Evolutionary conservation across 2,329 filamentous ascomycete species (phyloP).

Genomic region (Penicillium sp.): DNA sequence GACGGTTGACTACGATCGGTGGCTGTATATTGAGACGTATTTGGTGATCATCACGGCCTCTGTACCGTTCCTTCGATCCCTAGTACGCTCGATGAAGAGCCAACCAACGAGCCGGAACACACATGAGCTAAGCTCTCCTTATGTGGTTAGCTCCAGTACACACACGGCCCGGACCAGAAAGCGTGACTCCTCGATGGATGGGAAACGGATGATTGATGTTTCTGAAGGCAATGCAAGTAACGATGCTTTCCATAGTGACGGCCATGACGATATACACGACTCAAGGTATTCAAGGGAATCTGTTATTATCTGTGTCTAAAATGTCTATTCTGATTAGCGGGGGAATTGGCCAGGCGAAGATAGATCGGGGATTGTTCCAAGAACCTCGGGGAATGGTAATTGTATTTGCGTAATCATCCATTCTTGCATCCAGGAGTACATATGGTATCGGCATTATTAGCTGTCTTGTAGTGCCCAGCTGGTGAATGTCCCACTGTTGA

Average conservation of each 20-base stretch:
- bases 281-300: constrained; percentile 7
- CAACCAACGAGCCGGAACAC: constrained; percentile 7
- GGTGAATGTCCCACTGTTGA: neutral
- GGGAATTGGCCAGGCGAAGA: neutral
- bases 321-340: neutral
- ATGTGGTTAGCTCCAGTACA: constrained; percentile 3
- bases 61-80: constrained; percentile 28
- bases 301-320: constrained; percentile 8
- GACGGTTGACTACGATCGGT: constrained; percentile 27
- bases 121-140: constrained; percentile 14
- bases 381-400: neutral
- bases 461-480: neutral
- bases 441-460: neutral
- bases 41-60: constrained; percentile 34
- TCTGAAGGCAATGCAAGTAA: constrained; percentile 9
- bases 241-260: constrained; percentile 6
- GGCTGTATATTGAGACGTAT: constrained; percentile 30
- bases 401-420: neutral
- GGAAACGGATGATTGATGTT: constrained; percentile 8
- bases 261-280: constrained; percentile 26
- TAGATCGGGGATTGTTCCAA: neutral
- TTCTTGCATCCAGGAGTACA: neutral
- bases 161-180: constrained; percentile 4
- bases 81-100: constrained; percentile 12
- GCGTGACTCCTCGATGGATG: constrained; percentile 5